Evolutionary conservation across 192 early-diverging fungal genomes (phyloP).

Genomic region (Coemansia sp.): DNA sequence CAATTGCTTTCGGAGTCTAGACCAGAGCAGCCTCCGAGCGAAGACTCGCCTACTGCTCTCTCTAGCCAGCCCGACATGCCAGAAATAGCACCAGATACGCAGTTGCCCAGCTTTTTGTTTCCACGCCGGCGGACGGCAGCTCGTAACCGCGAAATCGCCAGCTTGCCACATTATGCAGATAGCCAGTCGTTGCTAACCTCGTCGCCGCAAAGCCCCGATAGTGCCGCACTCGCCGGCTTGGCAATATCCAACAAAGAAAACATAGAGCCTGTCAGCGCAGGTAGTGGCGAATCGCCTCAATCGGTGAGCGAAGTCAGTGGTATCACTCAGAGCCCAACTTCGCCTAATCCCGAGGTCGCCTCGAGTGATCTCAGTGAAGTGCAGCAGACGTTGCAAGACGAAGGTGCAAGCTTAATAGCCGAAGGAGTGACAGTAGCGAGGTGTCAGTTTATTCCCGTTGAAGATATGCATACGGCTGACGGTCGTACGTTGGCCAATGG

Average conservation of each 20-base stretch:
- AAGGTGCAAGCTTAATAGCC: conserved; percentile 1
- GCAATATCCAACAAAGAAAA: neutral
- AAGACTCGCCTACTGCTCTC: neutral
- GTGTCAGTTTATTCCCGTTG: conserved; percentile 11
- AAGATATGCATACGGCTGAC: conserved; percentile 2
- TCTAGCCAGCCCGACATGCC: neutral
- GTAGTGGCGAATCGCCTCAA: neutral
- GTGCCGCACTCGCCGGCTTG: neutral
- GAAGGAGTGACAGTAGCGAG: conserved; percentile 1
- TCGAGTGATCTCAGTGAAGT: conserved; percentile 8
- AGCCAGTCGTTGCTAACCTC: neutral
- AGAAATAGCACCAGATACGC: conserved; percentile 12
- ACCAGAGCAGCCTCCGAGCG: neutral
- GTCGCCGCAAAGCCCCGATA: neutral
- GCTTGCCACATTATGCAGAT: conserved; percentile 35
- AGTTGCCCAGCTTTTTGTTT: conserved; percentile 48
- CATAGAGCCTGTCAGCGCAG: neutral
- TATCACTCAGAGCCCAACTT: neutral
- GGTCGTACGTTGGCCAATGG: neutral
- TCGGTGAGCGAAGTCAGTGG: neutral
- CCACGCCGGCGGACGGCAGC: conserved; percentile 27
- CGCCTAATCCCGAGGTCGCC: neutral
- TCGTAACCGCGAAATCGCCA: conserved; percentile 24
- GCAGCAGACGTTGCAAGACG: conserved; percentile 18
- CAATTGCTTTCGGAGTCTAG: neutral